A percentile compares a stretch with the other conserved stretches of the same genome.
These are phyloP conservation scores for Backusella mclennaniae DNA, from an alignment of 192 early-diverging fungal genomes.

Conservation along the genomic window DNA sequence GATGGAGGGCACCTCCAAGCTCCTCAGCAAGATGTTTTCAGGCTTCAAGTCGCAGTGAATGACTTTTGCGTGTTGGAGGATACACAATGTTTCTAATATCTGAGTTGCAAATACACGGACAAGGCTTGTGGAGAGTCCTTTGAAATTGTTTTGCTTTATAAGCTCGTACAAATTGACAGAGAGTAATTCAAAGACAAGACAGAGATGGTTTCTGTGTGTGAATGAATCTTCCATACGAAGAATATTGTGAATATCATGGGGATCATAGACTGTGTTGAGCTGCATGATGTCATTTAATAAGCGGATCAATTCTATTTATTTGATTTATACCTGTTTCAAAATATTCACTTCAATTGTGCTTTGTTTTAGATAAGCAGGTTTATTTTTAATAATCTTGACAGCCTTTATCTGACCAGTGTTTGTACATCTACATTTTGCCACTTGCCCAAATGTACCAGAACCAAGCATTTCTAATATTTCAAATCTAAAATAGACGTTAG, in stretches of 20 bases:
- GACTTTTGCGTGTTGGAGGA: slow-evolving; percentile 81
- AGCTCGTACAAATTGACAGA: slow-evolving; percentile 97
- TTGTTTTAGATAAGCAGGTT: slow-evolving; percentile 95
- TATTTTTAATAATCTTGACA: slow-evolving; percentile 98
- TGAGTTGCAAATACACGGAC: slow-evolving; percentile 89
- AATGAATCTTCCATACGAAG: slow-evolving; percentile 88
- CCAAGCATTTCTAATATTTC: slow-evolving; percentile 91
- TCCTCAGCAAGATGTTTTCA: slow-evolving; percentile 92
- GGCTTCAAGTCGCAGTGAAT: slow-evolving; percentile 99
- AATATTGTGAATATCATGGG: slow-evolving; percentile 85
- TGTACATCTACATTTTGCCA: slow-evolving; percentile 90
- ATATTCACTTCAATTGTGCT: slow-evolving; percentile 94
- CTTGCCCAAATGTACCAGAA: slow-evolving; percentile 98
- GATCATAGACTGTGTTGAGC: slow-evolving; percentile 87
- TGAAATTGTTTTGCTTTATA: slow-evolving; percentile 95
- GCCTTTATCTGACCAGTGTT: slow-evolving; percentile 86
- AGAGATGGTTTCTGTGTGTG: slow-evolving; percentile 89
- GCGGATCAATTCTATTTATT: not conserved
- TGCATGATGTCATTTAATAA: slow-evolving; percentile 23
- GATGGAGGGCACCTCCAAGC: slow-evolving; percentile 83
- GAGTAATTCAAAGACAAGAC: slow-evolving; percentile 94
- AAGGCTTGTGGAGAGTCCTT: slow-evolving; percentile 86
- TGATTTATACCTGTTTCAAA: slow-evolving; percentile 65
- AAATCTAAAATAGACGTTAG: slow-evolving; percentile 55
- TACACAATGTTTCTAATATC: slow-evolving; percentile 84